Percentiles rank a stretch among this genome's conserved stretches.
These are phyloP conservation scores for Heterococcus sp. DNA, from an alignment of 108 stramenopile species.

Conservation along the genomic window DNA sequence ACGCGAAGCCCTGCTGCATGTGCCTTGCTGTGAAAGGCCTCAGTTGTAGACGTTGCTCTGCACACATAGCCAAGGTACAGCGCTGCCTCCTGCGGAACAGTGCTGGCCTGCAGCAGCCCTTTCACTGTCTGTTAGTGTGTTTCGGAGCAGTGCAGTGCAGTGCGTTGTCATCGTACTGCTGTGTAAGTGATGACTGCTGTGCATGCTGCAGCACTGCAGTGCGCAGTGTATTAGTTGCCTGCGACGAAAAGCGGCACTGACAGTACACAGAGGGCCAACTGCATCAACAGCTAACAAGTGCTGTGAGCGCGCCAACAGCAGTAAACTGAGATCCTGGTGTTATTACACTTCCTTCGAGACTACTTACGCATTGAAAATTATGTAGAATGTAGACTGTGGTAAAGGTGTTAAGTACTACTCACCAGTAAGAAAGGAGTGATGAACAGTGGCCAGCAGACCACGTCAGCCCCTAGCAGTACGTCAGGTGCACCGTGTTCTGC, in stretches of 20 bases:
- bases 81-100: neutral
- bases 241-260: neutral
- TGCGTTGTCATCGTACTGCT: neutral
- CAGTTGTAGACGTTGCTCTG: slow-evolving; percentile 2
- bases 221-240: neutral
- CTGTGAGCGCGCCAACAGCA: no score
- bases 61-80: slow-evolving; percentile 10
- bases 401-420: no score
- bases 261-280: neutral
- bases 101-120: neutral
- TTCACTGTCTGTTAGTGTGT: neutral
- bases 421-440: slow-evolving; percentile 3
- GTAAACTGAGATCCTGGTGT: no score
- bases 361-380: no score
- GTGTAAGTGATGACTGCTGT: no score
- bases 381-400: no score
- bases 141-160: no score
- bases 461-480: slow-evolving; percentile 7
- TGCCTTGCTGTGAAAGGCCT: neutral
- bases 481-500: slow-evolving; percentile 1
- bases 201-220: no score
- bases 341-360: no score
- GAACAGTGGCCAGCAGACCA: slow-evolving; percentile 23
- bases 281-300: no score
- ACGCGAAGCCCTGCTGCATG: neutral